These are phyloP conservation scores for Chalciporus pseudorubinellus DNA, from an alignment of 768 basidiomycete species.

Conservation along the genomic window DNA sequence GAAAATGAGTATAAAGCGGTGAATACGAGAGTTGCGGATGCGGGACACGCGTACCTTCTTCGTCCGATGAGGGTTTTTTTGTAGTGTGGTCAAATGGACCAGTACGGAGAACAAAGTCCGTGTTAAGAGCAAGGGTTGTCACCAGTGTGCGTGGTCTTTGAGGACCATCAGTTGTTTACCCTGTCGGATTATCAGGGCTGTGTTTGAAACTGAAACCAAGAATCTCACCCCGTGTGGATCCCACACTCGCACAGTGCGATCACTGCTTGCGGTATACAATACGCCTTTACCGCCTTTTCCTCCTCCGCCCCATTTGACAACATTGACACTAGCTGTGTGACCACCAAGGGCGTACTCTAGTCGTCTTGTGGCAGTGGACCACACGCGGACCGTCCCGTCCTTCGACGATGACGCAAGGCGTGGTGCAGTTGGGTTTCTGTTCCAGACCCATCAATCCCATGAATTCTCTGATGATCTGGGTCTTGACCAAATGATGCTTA, in stretches of 20 bases:
- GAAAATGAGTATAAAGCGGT: background rate
- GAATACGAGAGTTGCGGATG: background rate
- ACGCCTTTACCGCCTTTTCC: conserved; percentile 63
- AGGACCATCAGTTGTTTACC: conserved; percentile 81
- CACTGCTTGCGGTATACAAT: conserved; percentile 93
- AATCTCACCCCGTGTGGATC: conserved; percentile 71
- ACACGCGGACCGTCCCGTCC: conserved; percentile 93
- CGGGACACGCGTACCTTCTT: conserved; percentile 61
- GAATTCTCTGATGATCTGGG: background rate
- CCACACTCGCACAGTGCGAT: conserved; percentile 94
- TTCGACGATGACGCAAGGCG: conserved; percentile 95
- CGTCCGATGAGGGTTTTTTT: conserved; percentile 75
- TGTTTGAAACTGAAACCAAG: background rate
- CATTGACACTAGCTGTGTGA: conserved; percentile 91
- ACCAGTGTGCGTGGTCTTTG: conserved; percentile 98
- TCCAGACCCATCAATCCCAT: conserved; percentile 3
- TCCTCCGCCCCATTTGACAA: conserved; percentile 94
- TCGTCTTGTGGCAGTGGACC: conserved; percentile 72
- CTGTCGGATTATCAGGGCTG: conserved; percentile 37
- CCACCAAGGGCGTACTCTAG: conserved; percentile 87
- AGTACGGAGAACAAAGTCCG: conserved; percentile 91
- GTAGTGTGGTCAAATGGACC: conserved; percentile 91
- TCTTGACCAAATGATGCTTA: conserved; percentile 35
- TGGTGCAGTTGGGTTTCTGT: conserved; percentile 72
- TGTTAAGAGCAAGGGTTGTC: conserved; percentile 92